Evolutionary conservation across 345 rosid species (phyloP).

Genomic region (Lepidium aucheri): DNA sequence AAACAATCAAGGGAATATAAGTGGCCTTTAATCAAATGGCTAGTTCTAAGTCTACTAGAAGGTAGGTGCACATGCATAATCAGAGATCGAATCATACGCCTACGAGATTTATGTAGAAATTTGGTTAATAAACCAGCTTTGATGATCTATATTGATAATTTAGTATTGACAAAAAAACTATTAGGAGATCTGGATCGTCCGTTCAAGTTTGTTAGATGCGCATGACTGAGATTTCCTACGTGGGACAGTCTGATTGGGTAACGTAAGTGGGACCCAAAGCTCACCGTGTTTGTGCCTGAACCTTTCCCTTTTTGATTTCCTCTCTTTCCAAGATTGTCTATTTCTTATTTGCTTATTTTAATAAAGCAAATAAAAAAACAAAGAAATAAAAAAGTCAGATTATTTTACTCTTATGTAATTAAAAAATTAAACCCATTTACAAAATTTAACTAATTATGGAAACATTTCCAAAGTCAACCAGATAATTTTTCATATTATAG

Average conservation of each 20-base stretch:
- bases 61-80: no score
- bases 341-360: neutral
- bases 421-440: no score
- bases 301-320: conserved; percentile 15
- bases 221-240: conserved; percentile 7
- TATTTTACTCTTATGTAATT: no score
- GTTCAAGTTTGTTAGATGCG: neutral
- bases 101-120: no score
- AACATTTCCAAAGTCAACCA: neutral
- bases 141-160: no score
- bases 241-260: neutral
- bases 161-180: no score
- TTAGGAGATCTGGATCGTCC: no score
- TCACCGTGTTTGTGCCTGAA: neutral
- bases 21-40: no score
- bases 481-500: neutral
- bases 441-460: neutral
- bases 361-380: neutral
- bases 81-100: no score
- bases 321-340: neutral
- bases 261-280: neutral
- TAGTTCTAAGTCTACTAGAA: no score
- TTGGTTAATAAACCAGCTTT: no score
- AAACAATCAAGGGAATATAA: no score
- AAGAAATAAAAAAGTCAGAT: neutral